Percentiles rank a stretch among this genome's conserved stretches.
These are phyloP conservation scores for Cylindrotheca fusiformis DNA, from an alignment of 108 stramenopile genomes.

Conservation along the genomic window DNA sequence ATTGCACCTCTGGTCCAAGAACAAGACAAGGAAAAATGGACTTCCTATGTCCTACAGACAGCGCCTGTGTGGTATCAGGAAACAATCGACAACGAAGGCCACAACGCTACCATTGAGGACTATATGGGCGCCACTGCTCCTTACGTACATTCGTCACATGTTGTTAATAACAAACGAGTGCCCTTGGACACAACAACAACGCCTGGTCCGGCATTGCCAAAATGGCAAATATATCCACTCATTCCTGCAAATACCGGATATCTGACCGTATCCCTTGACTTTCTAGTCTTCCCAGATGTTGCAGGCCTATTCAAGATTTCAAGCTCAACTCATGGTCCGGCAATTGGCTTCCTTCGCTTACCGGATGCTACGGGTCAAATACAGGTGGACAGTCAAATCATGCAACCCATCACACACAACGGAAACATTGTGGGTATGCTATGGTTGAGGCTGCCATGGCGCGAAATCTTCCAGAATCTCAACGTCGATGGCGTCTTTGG, in stretches of 20 bases:
- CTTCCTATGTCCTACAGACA: slow-evolving; percentile 1
- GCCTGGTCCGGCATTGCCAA: slow-evolving; percentile 45
- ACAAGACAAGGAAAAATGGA: slow-evolving; percentile 7
- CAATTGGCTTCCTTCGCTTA: not conserved
- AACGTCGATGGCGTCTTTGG: not conserved
- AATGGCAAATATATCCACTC: slow-evolving; percentile 64
- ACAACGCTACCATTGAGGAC: slow-evolving; percentile 2
- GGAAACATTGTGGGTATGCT: not conserved
- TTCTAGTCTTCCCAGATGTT: not conserved
- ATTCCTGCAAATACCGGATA: not conserved
- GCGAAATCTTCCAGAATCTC: not conserved
- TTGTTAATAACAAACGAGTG: not conserved
- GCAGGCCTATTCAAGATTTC: not conserved
- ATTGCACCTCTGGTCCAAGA: slow-evolving; percentile 6
- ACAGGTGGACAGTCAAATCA: not conserved
- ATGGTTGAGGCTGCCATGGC: not conserved
- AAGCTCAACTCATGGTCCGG: not conserved
- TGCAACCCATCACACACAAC: not conserved
- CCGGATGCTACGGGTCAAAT: not conserved
- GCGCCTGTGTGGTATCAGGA: slow-evolving; percentile 3
- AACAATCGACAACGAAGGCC: slow-evolving; percentile 1
- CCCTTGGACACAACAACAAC: not conserved
- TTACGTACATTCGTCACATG: slow-evolving; percentile 1
- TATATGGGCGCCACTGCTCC: not conserved
- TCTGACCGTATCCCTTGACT: not conserved